phyloP scores from a whole-genome alignment of 106 monocot genomes.

The Gastrodia elata region DNA sequence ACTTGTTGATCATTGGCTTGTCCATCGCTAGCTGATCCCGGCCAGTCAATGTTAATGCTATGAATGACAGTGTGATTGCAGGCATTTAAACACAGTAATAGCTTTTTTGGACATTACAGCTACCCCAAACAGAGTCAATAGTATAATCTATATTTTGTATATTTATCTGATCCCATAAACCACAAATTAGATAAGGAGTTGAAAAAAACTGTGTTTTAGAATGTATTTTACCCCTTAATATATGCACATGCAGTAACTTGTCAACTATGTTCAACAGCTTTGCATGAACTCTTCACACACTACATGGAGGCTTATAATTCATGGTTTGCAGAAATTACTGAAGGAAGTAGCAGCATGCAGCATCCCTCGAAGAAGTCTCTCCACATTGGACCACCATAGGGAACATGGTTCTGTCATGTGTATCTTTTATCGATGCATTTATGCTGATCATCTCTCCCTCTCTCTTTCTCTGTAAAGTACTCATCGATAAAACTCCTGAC shows the following conservation, averaged over 20 bases:
- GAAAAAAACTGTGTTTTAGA: too few species aligned
- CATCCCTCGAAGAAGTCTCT: conserved; percentile 2
- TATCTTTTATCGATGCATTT: not conserved
- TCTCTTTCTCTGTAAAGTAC: not conserved
- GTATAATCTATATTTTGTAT: too few species aligned
- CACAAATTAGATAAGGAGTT: too few species aligned
- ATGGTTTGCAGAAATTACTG: conserved; percentile 58
- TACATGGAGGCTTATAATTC: conserved; percentile 91
- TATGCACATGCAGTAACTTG: not conserved
- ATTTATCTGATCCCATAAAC: too few species aligned
- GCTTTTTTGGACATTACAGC: too few species aligned
- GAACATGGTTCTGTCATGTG: not conserved
- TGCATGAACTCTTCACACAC: conserved; percentile 80
- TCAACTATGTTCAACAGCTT: conserved; percentile 33
- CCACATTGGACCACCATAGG: not conserved
- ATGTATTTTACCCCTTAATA: not conserved
- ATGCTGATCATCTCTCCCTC: not conserved
- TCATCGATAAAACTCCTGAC: not conserved
- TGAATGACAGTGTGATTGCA: too few species aligned
- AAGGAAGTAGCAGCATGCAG: conserved; percentile 17
- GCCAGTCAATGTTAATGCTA: too few species aligned
- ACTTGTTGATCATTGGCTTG: too few species aligned
- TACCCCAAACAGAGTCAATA: too few species aligned
- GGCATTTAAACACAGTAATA: too few species aligned
- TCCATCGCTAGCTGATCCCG: too few species aligned